These are phyloP conservation scores for Candida ovalis DNA, from an alignment of 805 yeast genomes.

Conservation along the genomic window DNA sequence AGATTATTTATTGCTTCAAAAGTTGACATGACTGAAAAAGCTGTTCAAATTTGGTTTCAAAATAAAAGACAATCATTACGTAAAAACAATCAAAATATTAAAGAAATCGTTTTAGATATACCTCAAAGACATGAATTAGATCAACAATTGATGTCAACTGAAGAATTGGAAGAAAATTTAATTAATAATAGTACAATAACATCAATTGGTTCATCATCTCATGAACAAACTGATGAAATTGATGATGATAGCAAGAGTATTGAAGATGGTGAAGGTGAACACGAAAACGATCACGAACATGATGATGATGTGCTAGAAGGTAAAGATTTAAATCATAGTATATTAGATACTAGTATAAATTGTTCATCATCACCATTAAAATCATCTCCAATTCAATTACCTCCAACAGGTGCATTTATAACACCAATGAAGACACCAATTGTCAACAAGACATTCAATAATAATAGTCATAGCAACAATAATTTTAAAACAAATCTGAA, in stretches of 20 bases:
- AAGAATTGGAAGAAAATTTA: slow-evolving; percentile 8
- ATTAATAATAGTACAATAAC: neutral
- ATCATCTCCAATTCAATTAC: slow-evolving; percentile 7
- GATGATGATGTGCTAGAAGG: neutral
- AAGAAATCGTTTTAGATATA: slow-evolving; percentile 29
- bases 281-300: neutral
- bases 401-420: slow-evolving; percentile 25
- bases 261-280: neutral
- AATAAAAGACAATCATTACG: slow-evolving; percentile 84
- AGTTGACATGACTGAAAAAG: slow-evolving; percentile 94
- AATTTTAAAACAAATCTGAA: neutral
- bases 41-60: slow-evolving; percentile 98
- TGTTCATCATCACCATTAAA: neutral
- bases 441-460: neutral
- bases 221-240: neutral
- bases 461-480: slow-evolving; percentile 2
- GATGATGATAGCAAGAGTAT: too few relatives aligned
- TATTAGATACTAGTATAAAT: neutral
- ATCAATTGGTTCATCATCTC: neutral
- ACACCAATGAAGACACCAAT: slow-evolving; percentile 21
- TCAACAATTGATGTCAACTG: slow-evolving; percentile 20
- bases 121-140: slow-evolving; percentile 25
- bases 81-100: slow-evolving; percentile 33
- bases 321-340: neutral
- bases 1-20: slow-evolving; percentile 74